Evolutionary conservation across 192 early-diverging fungal species (phyloP).

Genomic region (Mortierella hygrophila): DNA sequence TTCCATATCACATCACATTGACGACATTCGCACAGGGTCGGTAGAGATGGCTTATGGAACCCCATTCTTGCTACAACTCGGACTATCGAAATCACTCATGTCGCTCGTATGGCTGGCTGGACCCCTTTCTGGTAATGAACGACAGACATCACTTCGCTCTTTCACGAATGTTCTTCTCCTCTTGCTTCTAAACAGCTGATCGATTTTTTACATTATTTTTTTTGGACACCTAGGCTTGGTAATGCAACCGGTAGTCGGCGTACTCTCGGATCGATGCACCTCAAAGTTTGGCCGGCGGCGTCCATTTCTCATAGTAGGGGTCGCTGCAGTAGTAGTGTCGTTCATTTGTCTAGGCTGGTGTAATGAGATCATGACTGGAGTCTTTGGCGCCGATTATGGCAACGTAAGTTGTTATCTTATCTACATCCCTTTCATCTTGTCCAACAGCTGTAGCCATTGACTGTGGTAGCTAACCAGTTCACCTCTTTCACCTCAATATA

Average conservation of each 20-base stretch:
- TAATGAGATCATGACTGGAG: slow-evolving; percentile 69
- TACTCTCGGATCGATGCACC: slow-evolving; percentile 84
- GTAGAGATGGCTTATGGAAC: slow-evolving; percentile 85
- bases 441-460: not conserved
- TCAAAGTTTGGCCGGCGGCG: slow-evolving; percentile 81
- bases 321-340: slow-evolving; percentile 69
- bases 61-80: slow-evolving; percentile 87
- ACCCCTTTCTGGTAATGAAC: slow-evolving; percentile 75
- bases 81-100: slow-evolving; percentile 82
- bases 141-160: no score
- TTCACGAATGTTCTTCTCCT: not conserved
- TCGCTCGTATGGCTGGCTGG: slow-evolving; percentile 97
- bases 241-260: slow-evolving; percentile 88
- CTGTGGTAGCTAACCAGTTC: not conserved
- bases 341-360: slow-evolving; percentile 85
- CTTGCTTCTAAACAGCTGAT: not conserved
- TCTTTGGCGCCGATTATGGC: slow-evolving; percentile 43
- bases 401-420: slow-evolving; percentile 49
- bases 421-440: slow-evolving; percentile 16
- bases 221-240: slow-evolving; percentile 63
- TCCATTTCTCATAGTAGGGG: slow-evolving; percentile 89
- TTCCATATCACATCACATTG: not conserved
- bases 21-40: slow-evolving; percentile 65
- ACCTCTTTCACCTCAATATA: not conserved
- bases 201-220: not conserved